phyloP scores from a whole-genome alignment of 352 stramenopile genomes.

The Phytophthora pluvialis region DNA sequence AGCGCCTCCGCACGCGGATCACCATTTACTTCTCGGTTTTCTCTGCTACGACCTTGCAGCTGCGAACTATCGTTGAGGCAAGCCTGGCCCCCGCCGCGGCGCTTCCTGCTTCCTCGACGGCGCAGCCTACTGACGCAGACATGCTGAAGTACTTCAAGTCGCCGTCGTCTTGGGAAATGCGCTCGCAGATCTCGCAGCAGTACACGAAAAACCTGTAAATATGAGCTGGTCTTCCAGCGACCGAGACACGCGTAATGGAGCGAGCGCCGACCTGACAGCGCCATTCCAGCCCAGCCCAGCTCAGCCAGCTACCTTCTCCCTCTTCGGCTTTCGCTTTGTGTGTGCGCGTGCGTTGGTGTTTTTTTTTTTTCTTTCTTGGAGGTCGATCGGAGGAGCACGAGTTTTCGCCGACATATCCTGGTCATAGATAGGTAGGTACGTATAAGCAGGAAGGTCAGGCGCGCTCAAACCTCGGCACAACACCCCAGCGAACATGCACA shows the following conservation, averaged over 20 bases:
- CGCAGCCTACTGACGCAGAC: slow-evolving; percentile 54
- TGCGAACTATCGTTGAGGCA: slow-evolving; percentile 70
- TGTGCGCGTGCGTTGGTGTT: slow-evolving; percentile 27
- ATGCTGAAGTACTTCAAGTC: slow-evolving; percentile 80
- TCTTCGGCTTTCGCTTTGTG: slow-evolving; percentile 23
- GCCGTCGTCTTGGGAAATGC: slow-evolving; percentile 73
- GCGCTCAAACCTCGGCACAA: slow-evolving; percentile 4
- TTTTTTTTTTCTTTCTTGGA: slow-evolving; percentile 23
- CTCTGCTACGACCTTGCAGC: slow-evolving; percentile 50
- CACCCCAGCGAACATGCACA: slow-evolving; percentile 24
- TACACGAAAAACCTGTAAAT: slow-evolving; percentile 58
- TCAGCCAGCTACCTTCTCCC: slow-evolving; percentile 3
- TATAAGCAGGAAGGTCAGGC: slow-evolving; percentile 31
- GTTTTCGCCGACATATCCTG: slow-evolving; percentile 18
- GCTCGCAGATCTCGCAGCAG: slow-evolving; percentile 66
- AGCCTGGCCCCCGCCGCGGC: slow-evolving; percentile 50
- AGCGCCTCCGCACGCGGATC: slow-evolving; percentile 57
- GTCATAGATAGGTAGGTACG: slow-evolving; percentile 35
- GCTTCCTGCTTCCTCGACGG: slow-evolving; percentile 20
- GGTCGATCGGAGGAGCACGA: slow-evolving; percentile 9
- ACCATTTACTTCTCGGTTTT: slow-evolving; percentile 73
- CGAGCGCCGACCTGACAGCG: slow-evolving; percentile 1
- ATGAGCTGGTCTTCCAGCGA: slow-evolving; percentile 4
- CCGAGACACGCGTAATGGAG: background rate
- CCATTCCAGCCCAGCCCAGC: slow-evolving; percentile 14